Percentiles rank a stretch among this genome's conserved stretches.
Evolutionary conservation across 169 alveolate species (phyloP).

Genomic region (Plasmodium chabaudi): DNA sequence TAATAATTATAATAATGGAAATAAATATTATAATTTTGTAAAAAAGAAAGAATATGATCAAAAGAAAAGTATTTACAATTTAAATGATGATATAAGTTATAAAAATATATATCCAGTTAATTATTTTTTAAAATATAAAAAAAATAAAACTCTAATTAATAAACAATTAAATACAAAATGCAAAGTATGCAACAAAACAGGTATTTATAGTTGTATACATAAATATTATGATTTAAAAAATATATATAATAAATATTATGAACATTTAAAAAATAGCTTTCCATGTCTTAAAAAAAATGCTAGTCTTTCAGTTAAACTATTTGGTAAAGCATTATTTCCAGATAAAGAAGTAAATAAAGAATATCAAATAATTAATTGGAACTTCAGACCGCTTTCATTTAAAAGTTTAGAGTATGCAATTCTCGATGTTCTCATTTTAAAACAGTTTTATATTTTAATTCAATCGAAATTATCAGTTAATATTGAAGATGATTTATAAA

Average conservation of each 20-base stretch:
- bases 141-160: constrained; percentile 25
- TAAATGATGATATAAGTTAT: constrained; percentile 44
- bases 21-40: not conserved
- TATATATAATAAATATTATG: constrained; percentile 62
- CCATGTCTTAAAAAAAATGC: constrained; percentile 45
- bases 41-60: not conserved
- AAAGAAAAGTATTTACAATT: not conserved
- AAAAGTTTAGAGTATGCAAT: constrained; percentile 60
- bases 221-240: constrained; percentile 58
- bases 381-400: constrained; percentile 61
- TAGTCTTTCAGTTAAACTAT: constrained; percentile 43
- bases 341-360: constrained; percentile 67
- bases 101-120: constrained; percentile 65
- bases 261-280: constrained; percentile 25
- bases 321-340: constrained; percentile 59
- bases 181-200: constrained; percentile 28
- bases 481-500: constrained; percentile 36
- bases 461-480: constrained; percentile 37
- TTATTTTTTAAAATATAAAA: constrained; percentile 47
- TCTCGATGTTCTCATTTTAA: constrained; percentile 61
- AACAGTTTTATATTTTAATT: constrained; percentile 50
- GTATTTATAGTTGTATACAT: constrained; percentile 70
- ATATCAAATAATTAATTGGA: constrained; percentile 61
- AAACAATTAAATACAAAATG: constrained; percentile 48
- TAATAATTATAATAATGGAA: not conserved